phyloP scores from a whole-genome alignment of 1,139 yeast species.

The Yamadazyma sp. region DNA sequence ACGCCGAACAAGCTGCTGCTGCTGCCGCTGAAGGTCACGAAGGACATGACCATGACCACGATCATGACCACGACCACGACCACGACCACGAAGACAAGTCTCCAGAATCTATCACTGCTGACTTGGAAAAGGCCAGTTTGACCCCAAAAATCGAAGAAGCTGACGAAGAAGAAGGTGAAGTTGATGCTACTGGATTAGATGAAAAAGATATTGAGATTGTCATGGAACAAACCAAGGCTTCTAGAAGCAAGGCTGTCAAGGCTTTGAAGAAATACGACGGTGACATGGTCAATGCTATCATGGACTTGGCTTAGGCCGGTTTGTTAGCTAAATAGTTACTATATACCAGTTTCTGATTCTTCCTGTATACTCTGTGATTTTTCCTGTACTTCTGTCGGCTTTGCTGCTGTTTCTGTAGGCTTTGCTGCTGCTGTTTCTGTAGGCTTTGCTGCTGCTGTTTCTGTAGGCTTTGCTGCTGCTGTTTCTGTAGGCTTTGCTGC shows the following conservation, averaged over 20 bases:
- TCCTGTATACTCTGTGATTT: no score
- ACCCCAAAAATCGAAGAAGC: slow-evolving; percentile 41
- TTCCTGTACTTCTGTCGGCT: no score
- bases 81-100: slow-evolving; percentile 42
- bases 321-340: no score
- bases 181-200: slow-evolving; percentile 78
- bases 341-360: no score
- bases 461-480: no score
- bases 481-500: slow-evolving; percentile 4
- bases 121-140: slow-evolving; percentile 78
- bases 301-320: slow-evolving; percentile 79
- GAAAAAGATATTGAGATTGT: slow-evolving; percentile 79
- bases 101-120: slow-evolving; percentile 87
- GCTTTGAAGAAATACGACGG: slow-evolving; percentile 88
- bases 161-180: slow-evolving; percentile 67
- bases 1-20: slow-evolving; percentile 72
- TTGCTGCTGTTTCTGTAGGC: not conserved
- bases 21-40: slow-evolving; percentile 46
- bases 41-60: slow-evolving; percentile 30
- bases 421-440: not conserved
- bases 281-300: slow-evolving; percentile 94
- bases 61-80: slow-evolving; percentile 14
- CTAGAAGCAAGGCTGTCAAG: slow-evolving; percentile 86
- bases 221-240: slow-evolving; percentile 84
- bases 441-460: not conserved